phyloP scores from a whole-genome alignment of 805 yeast genomes.

The Starmera amethionina region DNA sequence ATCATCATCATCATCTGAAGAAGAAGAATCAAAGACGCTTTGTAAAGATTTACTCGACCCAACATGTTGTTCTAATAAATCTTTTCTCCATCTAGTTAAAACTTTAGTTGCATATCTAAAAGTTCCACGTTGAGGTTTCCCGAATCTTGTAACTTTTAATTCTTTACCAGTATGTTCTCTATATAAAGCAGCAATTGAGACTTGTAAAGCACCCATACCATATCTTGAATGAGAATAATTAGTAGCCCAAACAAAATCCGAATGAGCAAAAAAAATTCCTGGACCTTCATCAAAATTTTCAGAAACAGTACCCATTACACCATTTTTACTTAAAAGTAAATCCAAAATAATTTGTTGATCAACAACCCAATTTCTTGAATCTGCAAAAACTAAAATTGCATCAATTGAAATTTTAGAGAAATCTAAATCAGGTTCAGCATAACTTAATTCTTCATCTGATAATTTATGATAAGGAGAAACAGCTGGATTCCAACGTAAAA shows the following conservation, averaged over 20 bases:
- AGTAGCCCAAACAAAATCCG: slow-evolving; percentile 91
- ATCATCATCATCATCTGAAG: slow-evolving; percentile 18
- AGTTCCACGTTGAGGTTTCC: slow-evolving; percentile 85
- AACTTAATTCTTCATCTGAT: slow-evolving; percentile 57
- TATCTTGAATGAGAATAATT: slow-evolving; percentile 73
- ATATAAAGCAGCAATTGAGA: slow-evolving; percentile 76
- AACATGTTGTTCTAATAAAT: slow-evolving; percentile 65
- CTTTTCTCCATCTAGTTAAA: slow-evolving; percentile 67
- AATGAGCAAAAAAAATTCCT: slow-evolving; percentile 77
- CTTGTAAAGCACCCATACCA: slow-evolving; percentile 93
- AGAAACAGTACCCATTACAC: slow-evolving; percentile 77
- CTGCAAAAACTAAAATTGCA: slow-evolving; percentile 84
- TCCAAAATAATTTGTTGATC: slow-evolving; percentile 87
- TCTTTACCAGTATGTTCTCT: slow-evolving; percentile 79
- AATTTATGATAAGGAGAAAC: slow-evolving; percentile 77
- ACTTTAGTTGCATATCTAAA: slow-evolving; percentile 78
- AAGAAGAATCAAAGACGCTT: slow-evolving; percentile 9
- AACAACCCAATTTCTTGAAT: slow-evolving; percentile 87
- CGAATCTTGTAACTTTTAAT: slow-evolving; percentile 71
- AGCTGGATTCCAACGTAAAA: slow-evolving; percentile 79
- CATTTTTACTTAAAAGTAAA: slow-evolving; percentile 62
- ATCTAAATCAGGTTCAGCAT: slow-evolving; percentile 42
- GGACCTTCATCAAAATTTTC: slow-evolving; percentile 71
- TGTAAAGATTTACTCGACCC: slow-evolving; percentile 22
- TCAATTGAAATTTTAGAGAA: slow-evolving; percentile 61